A percentile compares a stretch with the other conserved stretches of the same genome.
These are phyloP conservation scores for Agaricus blazei DNA, from an alignment of 768 basidiomycete genomes.

Conservation along the genomic window DNA sequence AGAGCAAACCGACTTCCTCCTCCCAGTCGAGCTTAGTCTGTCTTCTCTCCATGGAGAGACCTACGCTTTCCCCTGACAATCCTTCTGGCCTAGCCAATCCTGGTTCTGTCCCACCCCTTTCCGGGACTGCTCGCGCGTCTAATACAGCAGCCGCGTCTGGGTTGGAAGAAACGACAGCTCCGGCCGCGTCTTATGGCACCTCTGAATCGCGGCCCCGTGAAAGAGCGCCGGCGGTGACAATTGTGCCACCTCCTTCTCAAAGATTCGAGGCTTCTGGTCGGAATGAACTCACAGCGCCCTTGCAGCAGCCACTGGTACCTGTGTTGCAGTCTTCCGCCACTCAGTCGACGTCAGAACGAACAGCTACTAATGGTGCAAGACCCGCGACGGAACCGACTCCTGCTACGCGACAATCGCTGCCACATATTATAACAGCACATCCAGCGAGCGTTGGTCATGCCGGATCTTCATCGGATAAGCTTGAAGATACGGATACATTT, in stretches of 20 bases:
- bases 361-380: not conserved
- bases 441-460: not conserved
- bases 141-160: too few relatives aligned
- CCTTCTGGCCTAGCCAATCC: too few relatives aligned
- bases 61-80: too few relatives aligned
- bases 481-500: slow-evolving; percentile 9
- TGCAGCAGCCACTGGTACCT: not conserved
- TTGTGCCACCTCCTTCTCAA: not conserved
- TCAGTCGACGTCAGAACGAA: not conserved
- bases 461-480: not conserved
- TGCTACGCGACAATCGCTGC: not conserved
- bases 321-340: not conserved
- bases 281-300: not conserved
- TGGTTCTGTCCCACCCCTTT: too few relatives aligned
- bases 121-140: too few relatives aligned
- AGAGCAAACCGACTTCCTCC: too few relatives aligned
- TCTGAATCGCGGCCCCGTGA: too few relatives aligned
- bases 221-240: too few relatives aligned
- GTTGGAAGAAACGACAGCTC: too few relatives aligned
- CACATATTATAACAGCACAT: not conserved
- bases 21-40: too few relatives aligned
- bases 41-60: too few relatives aligned
- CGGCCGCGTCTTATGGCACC: too few relatives aligned
- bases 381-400: slow-evolving; percentile 1
- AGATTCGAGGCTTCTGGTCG: not conserved